A percentile compares a stretch with the other conserved stretches of the same genome.
Evolutionary conservation across 805 yeast species (phyloP).

Genomic region (Myxozyma kluyveri): DNA sequence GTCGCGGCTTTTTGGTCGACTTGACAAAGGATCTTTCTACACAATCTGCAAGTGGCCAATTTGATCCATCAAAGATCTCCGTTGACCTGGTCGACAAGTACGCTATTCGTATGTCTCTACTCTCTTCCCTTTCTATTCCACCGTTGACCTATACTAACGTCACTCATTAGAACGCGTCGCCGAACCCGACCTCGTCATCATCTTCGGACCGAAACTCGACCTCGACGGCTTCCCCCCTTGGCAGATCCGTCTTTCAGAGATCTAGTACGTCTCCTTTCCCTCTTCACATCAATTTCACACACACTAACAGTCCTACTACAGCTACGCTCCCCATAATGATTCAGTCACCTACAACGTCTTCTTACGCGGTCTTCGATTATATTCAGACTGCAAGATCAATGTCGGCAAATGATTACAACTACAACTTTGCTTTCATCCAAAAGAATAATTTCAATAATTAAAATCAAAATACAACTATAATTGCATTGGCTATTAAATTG

Average conservation of each 20-base stretch:
- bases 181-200: conserved; percentile 87
- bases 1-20: conserved; percentile 85
- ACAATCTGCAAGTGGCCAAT: conserved; percentile 55
- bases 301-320: neutral
- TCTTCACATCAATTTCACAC: neutral
- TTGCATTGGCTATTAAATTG: neutral
- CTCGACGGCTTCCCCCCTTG: conserved; percentile 97
- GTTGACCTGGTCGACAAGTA: conserved; percentile 63
- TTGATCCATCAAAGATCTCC: conserved; percentile 64
- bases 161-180: conserved; percentile 57
- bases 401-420: conserved; percentile 62
- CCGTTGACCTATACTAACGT: neutral
- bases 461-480: neutral
- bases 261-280: conserved; percentile 42
- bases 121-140: conserved; percentile 34
- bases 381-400: conserved; percentile 77
- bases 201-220: conserved; percentile 84
- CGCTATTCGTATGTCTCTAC: conserved; percentile 36
- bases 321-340: conserved; percentile 27
- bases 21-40: conserved; percentile 83
- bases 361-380: conserved; percentile 50
- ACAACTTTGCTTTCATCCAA: neutral
- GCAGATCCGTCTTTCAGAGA: conserved; percentile 88
- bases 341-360: conserved; percentile 44
- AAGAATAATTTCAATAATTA: neutral